phyloP scores from a whole-genome alignment of 371 early-diverging fungal genomes.

The Mortierella sp. region DNA sequence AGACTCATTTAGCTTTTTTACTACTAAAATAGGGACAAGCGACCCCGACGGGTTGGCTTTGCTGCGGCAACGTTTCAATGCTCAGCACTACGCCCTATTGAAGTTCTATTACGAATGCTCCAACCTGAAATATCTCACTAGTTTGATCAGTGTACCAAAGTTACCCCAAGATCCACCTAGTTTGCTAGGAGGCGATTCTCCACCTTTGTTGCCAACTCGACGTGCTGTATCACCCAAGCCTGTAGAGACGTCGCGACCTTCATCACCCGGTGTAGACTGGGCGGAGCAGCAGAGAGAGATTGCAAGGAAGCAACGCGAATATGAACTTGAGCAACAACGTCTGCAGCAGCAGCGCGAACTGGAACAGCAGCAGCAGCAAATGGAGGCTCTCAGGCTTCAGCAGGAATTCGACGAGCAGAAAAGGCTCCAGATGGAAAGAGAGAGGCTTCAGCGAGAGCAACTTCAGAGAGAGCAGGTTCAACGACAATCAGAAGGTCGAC shows the following conservation, averaged over 20 bases:
- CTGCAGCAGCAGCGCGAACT: slow-evolving; percentile 70
- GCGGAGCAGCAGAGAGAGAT: slow-evolving; percentile 66
- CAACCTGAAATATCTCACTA: slow-evolving; percentile 91
- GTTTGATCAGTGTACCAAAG: slow-evolving; percentile 92
- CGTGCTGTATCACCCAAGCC: slow-evolving; percentile 11
- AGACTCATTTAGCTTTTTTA: not conserved
- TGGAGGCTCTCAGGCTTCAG: slow-evolving; percentile 67
- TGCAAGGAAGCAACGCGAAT: slow-evolving; percentile 78
- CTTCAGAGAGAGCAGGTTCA: slow-evolving; percentile 77
- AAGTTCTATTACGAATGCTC: slow-evolving; percentile 95
- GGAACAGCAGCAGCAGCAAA: slow-evolving; percentile 70
- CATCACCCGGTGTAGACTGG: slow-evolving; percentile 45
- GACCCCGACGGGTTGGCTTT: slow-evolving; percentile 92
- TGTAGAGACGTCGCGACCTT: not conserved
- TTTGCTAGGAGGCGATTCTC: slow-evolving; percentile 66
- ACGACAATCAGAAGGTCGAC: slow-evolving; percentile 79
- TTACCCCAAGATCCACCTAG: slow-evolving; percentile 85
- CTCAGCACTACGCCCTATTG: slow-evolving; percentile 86
- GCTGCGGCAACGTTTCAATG: slow-evolving; percentile 87
- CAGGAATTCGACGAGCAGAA: slow-evolving; percentile 70
- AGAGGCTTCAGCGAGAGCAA: slow-evolving; percentile 79
- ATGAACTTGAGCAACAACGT: slow-evolving; percentile 78
- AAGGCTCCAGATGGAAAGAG: slow-evolving; percentile 71
- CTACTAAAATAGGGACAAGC: slow-evolving; percentile 59
- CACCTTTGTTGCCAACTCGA: slow-evolving; percentile 37